Evolutionary conservation across 1,139 yeast genomes (phyloP).

Genomic region (Diutina siamensis): DNA sequence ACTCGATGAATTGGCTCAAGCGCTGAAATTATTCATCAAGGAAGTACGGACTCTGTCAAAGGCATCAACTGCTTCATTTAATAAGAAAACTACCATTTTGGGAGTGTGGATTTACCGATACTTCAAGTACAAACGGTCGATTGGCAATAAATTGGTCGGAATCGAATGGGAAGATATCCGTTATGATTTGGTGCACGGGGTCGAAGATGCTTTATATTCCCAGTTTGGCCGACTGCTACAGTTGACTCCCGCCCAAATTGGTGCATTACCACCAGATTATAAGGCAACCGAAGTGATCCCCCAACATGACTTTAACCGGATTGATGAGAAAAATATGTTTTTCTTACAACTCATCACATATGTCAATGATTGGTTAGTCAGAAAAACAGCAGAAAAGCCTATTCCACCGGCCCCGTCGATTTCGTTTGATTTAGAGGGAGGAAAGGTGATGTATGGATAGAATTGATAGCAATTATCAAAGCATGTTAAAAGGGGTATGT

Average conservation of each 20-base stretch:
- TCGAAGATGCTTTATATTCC: slow-evolving; percentile 25
- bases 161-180: slow-evolving; percentile 39
- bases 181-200: slow-evolving; percentile 26
- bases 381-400: neutral
- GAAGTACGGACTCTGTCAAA: slow-evolving; percentile 6
- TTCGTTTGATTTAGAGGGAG: neutral
- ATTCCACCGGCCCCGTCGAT: neutral
- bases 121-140: slow-evolving; percentile 29
- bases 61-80: slow-evolving; percentile 7
- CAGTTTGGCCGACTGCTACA: slow-evolving; percentile 21
- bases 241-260: neutral
- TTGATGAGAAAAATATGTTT: slow-evolving; percentile 2
- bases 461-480: too few species aligned
- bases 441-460: neutral
- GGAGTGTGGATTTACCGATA: slow-evolving; percentile 21
- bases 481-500: too few species aligned
- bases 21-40: slow-evolving; percentile 1
- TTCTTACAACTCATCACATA: neutral
- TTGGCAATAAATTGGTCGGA: slow-evolving; percentile 27
- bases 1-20: neutral
- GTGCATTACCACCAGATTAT: neutral
- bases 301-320: slow-evolving; percentile 4
- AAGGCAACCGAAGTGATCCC: neutral
- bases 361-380: slow-evolving; percentile 1
- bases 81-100: slow-evolving; percentile 7